Evolutionary conservation across 1,284 basidiomycete genomes (phyloP), one percentile per base, ranked within the genome.

Genomic region (Ustilago bromivora): DNA sequence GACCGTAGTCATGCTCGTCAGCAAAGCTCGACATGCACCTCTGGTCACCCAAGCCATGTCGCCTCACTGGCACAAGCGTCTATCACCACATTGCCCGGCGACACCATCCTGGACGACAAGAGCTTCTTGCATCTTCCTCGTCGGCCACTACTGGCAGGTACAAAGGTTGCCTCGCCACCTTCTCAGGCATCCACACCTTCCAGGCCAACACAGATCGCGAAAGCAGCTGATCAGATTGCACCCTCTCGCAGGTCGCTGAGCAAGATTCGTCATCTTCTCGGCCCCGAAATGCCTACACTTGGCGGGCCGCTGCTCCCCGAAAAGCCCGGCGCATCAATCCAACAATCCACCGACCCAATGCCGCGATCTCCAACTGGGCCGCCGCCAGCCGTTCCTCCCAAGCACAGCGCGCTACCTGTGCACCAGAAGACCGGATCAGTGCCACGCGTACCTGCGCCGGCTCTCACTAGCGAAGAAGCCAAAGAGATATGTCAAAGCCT

Each of bases 181-280:
- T 23, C 46, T 8, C 23, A 46, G 5, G 8, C 12, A 6, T 34
- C 28, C 5, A 34, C 47, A 10, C 35, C 51, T 11, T 35, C 8
- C 7, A n/a, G 32, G 17, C 3, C 41, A 10, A 23, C 23, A 28
- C 55, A 36, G 10, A 34, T 13, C 5, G 13, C 54, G 13, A 51
- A 32, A 13, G 49, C 6, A 17, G 6, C 49, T 12, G 53, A 65
- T 4, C 57, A 56, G 36, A 31, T 35, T 11, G 62, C 59, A 19
- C 41, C 55, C 10, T 38, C 60, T 15, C 58, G 69, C 35, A 75
- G 67, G 49, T 70, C 67, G 1, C 36, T 67, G 57, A 70, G 43
- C 67, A 75, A 67, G 61, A 70, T 71, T 35, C 72, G 63, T n/a
- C 66, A 67, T 15, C 54, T 75, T 17, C 61, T 75, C 4, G 63